Base-by-base conservation (phyloP, 2,329 filamentous ascomycete genomes). In the Teratosphaeria destructans region DNA sequence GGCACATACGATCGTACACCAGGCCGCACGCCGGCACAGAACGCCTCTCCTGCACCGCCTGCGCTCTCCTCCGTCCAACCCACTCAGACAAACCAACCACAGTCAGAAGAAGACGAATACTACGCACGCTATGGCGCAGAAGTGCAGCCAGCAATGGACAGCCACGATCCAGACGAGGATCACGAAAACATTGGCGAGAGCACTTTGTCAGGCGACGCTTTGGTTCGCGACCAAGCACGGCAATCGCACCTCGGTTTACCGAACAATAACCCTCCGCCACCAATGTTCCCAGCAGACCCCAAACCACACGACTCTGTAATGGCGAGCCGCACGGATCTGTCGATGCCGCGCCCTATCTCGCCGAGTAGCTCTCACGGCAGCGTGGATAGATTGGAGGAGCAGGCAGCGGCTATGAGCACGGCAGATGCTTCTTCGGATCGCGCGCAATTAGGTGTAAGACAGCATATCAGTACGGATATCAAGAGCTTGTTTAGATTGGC, bases 91-190 rank as follows among this genome's bases (percentile, higher is more conserved):
- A 19, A 55, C 34, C 55, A 16, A 37, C 74, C 66, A 8, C 71
- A 73, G 37, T 59, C 59, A 34, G 60, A 62, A 5, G 60, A 63
- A 54, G 54, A 57, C 8, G 63, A 64, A 52, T 93, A 93, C 72
- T 93, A 84, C 72, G 83, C 86, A 19, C 85, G 87, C 70, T 93
- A 94, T 71, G 85, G 88, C 66, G 68, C 69, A n/a, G 79, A 83
- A 63, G 88, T 93, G 8, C 89, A 93, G 70, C 88, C 89, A 2
- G 88, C 88, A 35, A 84, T 93, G 79, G 89, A 93, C 72, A 84
- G 84, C 59, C 85, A 92, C 71, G 88, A 92, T 65, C 88, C 88
- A n/a, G 87, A 90, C 66, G 88, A 90, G 74, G 85, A 81, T 55
- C 70, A 77, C 52, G 69, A 73, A 23, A 68, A 78, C 1, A 77